A percentile compares a stretch with the other conserved stretches of the same genome.
These are phyloP conservation scores for Agarophyton chilense DNA, from an alignment of 23 red algal species.

Conservation along the genomic window DNA sequence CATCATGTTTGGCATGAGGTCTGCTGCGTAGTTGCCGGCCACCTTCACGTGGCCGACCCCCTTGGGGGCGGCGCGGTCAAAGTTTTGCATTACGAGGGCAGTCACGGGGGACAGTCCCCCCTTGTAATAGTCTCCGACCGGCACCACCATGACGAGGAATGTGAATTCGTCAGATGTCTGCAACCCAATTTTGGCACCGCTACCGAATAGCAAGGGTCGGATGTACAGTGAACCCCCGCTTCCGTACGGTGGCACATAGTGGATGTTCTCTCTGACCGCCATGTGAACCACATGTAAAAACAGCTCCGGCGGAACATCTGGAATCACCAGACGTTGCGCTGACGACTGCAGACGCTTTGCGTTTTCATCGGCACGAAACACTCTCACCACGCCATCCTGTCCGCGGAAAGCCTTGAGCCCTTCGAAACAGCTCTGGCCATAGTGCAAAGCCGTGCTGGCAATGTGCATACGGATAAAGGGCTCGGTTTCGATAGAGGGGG, in stretches of 20 bases:
- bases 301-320: slow-evolving; percentile 72
- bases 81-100: slow-evolving; percentile 79
- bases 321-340: slow-evolving; percentile 81
- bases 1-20: slow-evolving; percentile 86
- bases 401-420: slow-evolving; percentile 93
- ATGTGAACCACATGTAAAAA: slow-evolving; percentile 83
- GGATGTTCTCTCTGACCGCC: slow-evolving; percentile 80
- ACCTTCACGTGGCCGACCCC: slow-evolving; percentile 98
- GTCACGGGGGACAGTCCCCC: slow-evolving; percentile 92
- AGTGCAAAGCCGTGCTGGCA: slow-evolving; percentile 89
- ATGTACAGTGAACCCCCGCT: slow-evolving; percentile 91
- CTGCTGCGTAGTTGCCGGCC: slow-evolving; percentile 95
- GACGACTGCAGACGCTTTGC: slow-evolving; percentile 74
- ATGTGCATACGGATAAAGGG: slow-evolving; percentile 85
- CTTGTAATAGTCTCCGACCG: slow-evolving; percentile 97
- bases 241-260: slow-evolving; percentile 93
- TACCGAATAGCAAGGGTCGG: slow-evolving; percentile 91
- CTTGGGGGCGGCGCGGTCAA: slow-evolving; percentile 88
- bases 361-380: slow-evolving; percentile 95
- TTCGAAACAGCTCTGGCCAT: slow-evolving; percentile 93
- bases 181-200: slow-evolving; percentile 88
- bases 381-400: slow-evolving; percentile 67
- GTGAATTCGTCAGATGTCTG: slow-evolving; percentile 93
- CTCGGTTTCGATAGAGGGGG: slow-evolving; percentile 4
- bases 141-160: slow-evolving; percentile 93